phyloP scores from a whole-genome alignment of 2,329 filamentous ascomycete species.

The Xylariales sp. region DNA sequence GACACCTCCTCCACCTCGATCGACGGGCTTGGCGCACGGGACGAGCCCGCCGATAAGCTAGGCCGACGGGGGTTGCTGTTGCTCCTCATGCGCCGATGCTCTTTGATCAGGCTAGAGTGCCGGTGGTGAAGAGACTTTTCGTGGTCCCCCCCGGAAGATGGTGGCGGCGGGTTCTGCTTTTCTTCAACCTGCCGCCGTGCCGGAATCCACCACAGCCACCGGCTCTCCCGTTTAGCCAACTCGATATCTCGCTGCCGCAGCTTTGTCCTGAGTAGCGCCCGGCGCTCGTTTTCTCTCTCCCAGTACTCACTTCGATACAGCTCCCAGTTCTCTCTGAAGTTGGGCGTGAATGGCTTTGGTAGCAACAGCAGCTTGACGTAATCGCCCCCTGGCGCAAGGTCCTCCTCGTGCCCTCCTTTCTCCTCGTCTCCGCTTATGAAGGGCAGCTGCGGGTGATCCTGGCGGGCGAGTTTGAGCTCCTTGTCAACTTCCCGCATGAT shows the following conservation, averaged over 20 bases:
- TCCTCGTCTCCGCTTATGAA: constrained; percentile 50
- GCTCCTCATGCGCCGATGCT: constrained; percentile 45
- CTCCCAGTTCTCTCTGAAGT: constrained; percentile 97
- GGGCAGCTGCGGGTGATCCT: constrained; percentile 33
- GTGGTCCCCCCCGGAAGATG: constrained; percentile 11
- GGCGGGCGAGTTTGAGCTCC: constrained; percentile 45
- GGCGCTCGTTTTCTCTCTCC: constrained; percentile 92
- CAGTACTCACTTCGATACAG: constrained; percentile 91
- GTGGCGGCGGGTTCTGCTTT: constrained; percentile 12
- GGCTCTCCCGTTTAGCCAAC: constrained; percentile 62
- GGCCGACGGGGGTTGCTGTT: constrained; percentile 44
- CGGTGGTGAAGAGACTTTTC: constrained; percentile 37
- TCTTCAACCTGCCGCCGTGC: constrained; percentile 48
- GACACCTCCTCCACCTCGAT: constrained; percentile 35
- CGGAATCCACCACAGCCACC: constrained; percentile 84
- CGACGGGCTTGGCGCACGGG: constrained; percentile 44
- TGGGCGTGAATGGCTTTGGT: constrained; percentile 90
- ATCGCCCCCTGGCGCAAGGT: constrained; percentile 84
- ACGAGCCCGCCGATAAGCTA: constrained; percentile 44
- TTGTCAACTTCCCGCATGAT: constrained; percentile 57
- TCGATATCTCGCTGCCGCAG: constrained; percentile 65
- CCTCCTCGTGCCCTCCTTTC: constrained; percentile 73
- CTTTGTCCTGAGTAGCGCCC: constrained; percentile 66
- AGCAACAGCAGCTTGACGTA: constrained; percentile 86
- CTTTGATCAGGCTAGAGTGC: constrained; percentile 37